Evolutionary conservation across 2,329 filamentous ascomycete genomes (phyloP).

Genomic region (Ceratocystis colombiana): DNA sequence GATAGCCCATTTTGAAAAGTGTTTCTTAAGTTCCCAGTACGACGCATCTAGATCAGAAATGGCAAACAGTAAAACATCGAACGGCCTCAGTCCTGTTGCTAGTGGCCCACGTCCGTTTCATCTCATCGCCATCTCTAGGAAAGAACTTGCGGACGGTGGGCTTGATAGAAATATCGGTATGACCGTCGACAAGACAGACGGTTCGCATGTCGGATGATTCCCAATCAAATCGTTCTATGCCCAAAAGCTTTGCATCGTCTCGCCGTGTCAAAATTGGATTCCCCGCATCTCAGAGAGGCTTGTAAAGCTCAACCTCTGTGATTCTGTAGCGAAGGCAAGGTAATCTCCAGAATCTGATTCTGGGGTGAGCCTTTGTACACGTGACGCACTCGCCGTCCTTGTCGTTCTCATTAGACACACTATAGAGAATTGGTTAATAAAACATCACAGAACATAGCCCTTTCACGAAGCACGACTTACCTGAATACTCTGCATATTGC

Average conservation of each 20-base stretch:
- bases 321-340: constrained; percentile 53
- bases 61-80: too few species aligned
- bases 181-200: constrained; percentile 46
- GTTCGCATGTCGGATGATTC: constrained; percentile 41
- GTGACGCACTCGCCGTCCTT: constrained; percentile 42
- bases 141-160: constrained; percentile 46
- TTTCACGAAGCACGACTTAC: constrained; percentile 35
- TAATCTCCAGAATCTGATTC: constrained; percentile 43
- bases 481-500: constrained; percentile 52
- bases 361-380: constrained; percentile 42
- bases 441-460: constrained; percentile 14
- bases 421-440: constrained; percentile 32
- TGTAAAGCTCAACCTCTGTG: constrained; percentile 48
- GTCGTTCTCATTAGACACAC: constrained; percentile 45
- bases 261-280: constrained; percentile 47
- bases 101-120: too few species aligned
- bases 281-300: constrained; percentile 45
- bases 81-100: too few species aligned
- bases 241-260: constrained; percentile 19
- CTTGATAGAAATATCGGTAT: constrained; percentile 40
- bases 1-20: too few species aligned
- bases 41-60: too few species aligned
- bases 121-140: constrained; percentile 34
- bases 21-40: too few species aligned
- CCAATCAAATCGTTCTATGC: constrained; percentile 49